Base-by-base conservation (phyloP, 179 eudicot genomes). In the Sideroxylon spinosum region DNA sequence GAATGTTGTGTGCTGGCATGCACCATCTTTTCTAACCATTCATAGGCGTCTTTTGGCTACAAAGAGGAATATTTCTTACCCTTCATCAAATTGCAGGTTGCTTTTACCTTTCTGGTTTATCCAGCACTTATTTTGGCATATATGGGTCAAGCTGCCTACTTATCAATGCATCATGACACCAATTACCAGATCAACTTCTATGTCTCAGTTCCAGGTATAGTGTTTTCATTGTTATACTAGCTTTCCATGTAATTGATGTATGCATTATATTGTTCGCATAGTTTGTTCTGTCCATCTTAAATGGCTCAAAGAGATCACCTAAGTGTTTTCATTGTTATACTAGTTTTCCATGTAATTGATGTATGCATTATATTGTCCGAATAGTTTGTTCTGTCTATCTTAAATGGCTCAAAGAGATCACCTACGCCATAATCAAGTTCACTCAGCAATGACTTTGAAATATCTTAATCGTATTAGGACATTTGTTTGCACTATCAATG, bases 71-170 rank as follows among this genome's bases (percentile, higher is more conserved):
- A 22, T 19, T n/a, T 52, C 68, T 81, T 46, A 37, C 70, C 48
- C 60, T 57, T 65, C 12, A 52, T 78, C 25, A 63, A 26, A 62
- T 71, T 86, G 87, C 93, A 94, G 98, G 89, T 93, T 84, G 94
- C 98, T 69, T 94, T 93, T 89, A 93, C 88, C 62, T 91, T 91
- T 81, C 78, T 93, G 84, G 97, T 94, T 63, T 94, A 94, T 87
- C 98, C 98, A 44, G 88, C 98, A 9, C 90, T 94, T 52, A 91
- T 91, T 80, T 85, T 94, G 80, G 97, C 93, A 55, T 94, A 94
- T 63, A 94, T 94, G 98, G 98, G 97, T 55, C 97, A 94, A 91
- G 98, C 97, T 72, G 98, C 98, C 66, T 94, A 89, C 84, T 81
- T 91, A 78, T 94, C 98, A 74, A 86, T 48, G 89, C 93, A 94